These are phyloP conservation scores for Yamadazyma tumulicola DNA, from an alignment of 805 yeast genomes.

Conservation along the genomic window DNA sequence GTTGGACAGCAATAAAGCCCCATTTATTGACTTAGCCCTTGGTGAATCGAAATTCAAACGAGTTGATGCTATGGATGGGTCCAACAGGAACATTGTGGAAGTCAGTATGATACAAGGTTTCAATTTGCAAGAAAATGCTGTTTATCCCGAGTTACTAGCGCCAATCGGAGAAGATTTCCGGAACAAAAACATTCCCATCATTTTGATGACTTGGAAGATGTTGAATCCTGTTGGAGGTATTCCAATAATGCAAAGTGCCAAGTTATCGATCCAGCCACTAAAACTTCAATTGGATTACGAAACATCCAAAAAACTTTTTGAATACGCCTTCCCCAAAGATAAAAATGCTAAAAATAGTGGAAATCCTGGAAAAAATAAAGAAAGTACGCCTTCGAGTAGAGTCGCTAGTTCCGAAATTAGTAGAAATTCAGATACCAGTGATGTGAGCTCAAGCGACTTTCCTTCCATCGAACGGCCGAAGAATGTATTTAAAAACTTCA, in stretches of 20 bases:
- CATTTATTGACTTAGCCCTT: conserved; percentile 68
- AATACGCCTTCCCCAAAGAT: conserved; percentile 67
- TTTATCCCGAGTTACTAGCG: conserved; percentile 69
- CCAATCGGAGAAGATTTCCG: conserved; percentile 29
- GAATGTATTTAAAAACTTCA: conserved; percentile 9
- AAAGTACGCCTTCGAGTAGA: conserved; percentile 1
- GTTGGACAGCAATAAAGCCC: conserved; percentile 53
- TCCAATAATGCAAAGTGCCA: conserved; percentile 66
- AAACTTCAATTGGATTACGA: conserved; percentile 69
- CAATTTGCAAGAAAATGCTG: conserved; percentile 53
- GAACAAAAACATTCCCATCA: conserved; percentile 18
- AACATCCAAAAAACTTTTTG: conserved; percentile 59
- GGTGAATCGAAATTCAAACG: conserved; percentile 60
- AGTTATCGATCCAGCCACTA: conserved; percentile 60
- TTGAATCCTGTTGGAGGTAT: conserved; percentile 88
- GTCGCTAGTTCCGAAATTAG: neutral
- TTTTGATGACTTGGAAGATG: conserved; percentile 63
- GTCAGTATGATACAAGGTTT: conserved; percentile 65
- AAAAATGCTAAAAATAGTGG: conserved; percentile 5
- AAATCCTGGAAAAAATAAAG: neutral
- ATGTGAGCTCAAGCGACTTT: conserved; percentile 9
- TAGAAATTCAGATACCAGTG: conserved; percentile 7
- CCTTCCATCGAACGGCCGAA: conserved; percentile 11
- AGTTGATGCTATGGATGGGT: conserved; percentile 60
- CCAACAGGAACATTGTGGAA: conserved; percentile 58